Conservation (phyloP, 2,329 filamentous ascomycete species). For the Verticillium longisporum region DNA sequence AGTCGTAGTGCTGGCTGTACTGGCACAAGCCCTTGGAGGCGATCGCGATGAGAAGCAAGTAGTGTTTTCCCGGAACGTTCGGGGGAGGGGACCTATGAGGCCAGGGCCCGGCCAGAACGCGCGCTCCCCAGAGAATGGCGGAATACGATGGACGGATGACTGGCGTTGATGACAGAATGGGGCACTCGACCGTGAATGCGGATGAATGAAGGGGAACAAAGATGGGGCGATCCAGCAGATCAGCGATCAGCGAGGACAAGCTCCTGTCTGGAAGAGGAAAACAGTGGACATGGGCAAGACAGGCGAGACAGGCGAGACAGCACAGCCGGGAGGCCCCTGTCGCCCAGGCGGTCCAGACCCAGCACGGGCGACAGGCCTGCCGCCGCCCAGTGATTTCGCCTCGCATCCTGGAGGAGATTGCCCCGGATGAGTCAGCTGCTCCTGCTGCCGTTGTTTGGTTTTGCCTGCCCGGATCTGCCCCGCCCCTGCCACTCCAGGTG, state of each 20-base stretch:
- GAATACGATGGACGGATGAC: not conserved
- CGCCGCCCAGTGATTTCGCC: not conserved
- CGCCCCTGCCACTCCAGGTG: too few relatives aligned
- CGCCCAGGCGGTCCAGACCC: not conserved
- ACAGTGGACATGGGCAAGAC: not conserved
- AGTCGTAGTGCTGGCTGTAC: too few relatives aligned
- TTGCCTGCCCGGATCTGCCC: not conserved
- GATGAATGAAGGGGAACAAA: not conserved
- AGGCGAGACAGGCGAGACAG: not conserved
- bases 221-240: not conserved
- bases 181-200: not conserved
- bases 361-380: not conserved
- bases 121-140: not conserved
- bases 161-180: not conserved
- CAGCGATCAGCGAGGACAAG: not conserved
- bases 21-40: not conserved
- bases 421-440: not conserved
- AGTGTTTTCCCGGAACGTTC: not conserved
- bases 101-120: not conserved
- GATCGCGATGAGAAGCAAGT: not conserved
- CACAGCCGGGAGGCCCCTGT: not conserved
- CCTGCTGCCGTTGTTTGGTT: not conserved
- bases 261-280: not conserved
- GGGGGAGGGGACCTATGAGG: not conserved
- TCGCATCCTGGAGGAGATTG: not conserved